Conservation (phyloP, 352 stramenopile genomes). For the Pythium grandisporangium region DNA sequence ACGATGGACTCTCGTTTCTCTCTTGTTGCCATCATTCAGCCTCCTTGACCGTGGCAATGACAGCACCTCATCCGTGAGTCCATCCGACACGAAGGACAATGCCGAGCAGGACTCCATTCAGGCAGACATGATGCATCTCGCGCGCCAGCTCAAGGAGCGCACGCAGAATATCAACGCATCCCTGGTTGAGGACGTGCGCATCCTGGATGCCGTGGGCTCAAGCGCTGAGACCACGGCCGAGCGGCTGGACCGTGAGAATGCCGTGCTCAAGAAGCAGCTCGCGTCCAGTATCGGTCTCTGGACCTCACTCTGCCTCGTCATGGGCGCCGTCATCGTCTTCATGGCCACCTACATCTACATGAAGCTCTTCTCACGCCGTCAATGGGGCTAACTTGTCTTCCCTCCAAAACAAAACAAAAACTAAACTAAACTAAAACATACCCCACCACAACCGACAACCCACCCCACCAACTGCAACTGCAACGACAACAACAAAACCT, state of each 20-base stretch:
- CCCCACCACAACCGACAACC: too few relatives aligned
- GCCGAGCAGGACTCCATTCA: constrained; percentile 66
- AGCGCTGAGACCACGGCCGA: constrained; percentile 58
- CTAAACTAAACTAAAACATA: too few relatives aligned
- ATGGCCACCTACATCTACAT: constrained; percentile 72
- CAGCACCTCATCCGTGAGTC: too few relatives aligned
- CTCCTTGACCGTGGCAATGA: constrained; percentile 26
- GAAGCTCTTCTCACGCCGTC: constrained; percentile 55
- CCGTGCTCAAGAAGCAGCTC: constrained; percentile 48
- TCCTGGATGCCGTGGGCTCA: constrained; percentile 62
- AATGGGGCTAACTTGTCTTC: constrained; percentile 1
- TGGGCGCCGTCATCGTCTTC: constrained; percentile 49
- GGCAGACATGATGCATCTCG: constrained; percentile 66
- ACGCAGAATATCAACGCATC: constrained; percentile 72
- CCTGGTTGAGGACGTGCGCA: constrained; percentile 58
- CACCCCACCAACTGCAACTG: too few relatives aligned
- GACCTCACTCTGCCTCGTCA: constrained; percentile 64
- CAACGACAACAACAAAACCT: too few relatives aligned
- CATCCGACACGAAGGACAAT: constrained; percentile 30
- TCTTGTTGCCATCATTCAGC: constrained; percentile 1
- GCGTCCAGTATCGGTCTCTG: constrained; percentile 66
- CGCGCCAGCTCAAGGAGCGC: constrained; percentile 58
- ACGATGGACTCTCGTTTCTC: too few relatives aligned
- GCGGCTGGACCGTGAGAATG: constrained; percentile 51
- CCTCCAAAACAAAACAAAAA: too few relatives aligned